phyloP scores from a whole-genome alignment of 345 rosid genomes.

The Rhodomyrtus tomentosa region DNA sequence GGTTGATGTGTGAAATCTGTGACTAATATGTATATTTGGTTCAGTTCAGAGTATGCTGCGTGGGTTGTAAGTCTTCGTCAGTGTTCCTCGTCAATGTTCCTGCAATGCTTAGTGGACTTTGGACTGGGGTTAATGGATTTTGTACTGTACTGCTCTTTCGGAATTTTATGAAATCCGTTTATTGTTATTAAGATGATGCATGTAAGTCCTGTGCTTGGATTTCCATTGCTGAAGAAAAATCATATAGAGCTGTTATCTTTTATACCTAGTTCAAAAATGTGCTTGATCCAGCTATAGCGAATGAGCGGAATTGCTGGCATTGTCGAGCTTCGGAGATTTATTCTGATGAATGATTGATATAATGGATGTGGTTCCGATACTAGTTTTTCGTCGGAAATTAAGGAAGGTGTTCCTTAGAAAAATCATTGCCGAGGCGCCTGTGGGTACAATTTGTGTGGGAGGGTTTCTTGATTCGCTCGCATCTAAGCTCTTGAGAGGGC shows the following conservation, averaged over 20 bases:
- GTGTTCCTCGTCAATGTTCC: not conserved
- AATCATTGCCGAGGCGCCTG: not conserved
- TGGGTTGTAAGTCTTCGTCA: not conserved
- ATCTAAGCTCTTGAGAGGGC: not conserved
- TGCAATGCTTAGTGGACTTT: not conserved
- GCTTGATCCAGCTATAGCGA: not conserved
- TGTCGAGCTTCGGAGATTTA: not conserved
- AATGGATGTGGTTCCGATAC: not conserved
- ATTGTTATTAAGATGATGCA: not conserved
- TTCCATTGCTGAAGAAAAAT: not conserved
- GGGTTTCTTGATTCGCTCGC: not conserved
- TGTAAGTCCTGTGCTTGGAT: not conserved
- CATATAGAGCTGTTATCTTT: not conserved
- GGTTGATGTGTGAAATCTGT: slow-evolving; percentile 15
- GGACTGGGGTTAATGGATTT: not conserved
- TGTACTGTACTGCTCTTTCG: not conserved
- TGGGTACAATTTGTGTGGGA: not conserved
- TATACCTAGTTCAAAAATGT: not conserved
- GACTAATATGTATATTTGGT: not conserved
- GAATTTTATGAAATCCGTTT: not conserved
- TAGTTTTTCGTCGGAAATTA: not conserved
- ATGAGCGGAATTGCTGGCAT: not conserved
- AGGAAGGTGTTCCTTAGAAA: not conserved
- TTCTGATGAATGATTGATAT: not conserved
- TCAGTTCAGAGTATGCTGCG: not conserved